Evolutionary conservation across 768 basidiomycete species (phyloP).

Genomic region (Kwoniella europaea): DNA sequence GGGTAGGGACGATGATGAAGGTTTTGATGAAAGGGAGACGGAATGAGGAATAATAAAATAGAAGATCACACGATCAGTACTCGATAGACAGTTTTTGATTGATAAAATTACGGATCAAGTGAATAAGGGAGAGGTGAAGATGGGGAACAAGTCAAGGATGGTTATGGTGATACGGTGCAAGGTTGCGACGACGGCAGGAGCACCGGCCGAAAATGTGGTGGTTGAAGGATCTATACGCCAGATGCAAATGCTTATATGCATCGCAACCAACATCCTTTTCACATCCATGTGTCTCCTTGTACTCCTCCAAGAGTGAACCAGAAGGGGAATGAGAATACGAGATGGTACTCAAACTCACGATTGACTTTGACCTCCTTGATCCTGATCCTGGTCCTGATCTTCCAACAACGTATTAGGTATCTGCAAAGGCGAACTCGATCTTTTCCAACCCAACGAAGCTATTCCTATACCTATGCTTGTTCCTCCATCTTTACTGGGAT

Average conservation of each 20-base stretch:
- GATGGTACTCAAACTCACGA: neutral
- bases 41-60: neutral
- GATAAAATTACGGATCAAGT: neutral
- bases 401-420: neutral
- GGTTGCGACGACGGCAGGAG: neutral
- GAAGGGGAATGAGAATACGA: neutral
- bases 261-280: too few relatives aligned
- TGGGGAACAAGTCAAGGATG: neutral
- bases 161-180: neutral
- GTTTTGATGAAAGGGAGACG: neutral
- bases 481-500: neutral
- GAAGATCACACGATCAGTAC: neutral
- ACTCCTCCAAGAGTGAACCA: neutral
- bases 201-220: neutral
- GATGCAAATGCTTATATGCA: neutral
- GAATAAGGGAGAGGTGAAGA: neutral
- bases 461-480: neutral
- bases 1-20: neutral
- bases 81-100: neutral
- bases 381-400: neutral
- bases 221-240: neutral
- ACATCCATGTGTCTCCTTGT: neutral
- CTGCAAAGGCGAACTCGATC: slow-evolving; percentile 8
- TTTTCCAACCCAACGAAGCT: neutral
- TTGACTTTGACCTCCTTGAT: neutral